A percentile compares a stretch with the other conserved stretches of the same genome.
These are phyloP conservation scores for Aristolochia californica DNA, from an alignment of 164 flowering plant species.

Conservation along the genomic window DNA sequence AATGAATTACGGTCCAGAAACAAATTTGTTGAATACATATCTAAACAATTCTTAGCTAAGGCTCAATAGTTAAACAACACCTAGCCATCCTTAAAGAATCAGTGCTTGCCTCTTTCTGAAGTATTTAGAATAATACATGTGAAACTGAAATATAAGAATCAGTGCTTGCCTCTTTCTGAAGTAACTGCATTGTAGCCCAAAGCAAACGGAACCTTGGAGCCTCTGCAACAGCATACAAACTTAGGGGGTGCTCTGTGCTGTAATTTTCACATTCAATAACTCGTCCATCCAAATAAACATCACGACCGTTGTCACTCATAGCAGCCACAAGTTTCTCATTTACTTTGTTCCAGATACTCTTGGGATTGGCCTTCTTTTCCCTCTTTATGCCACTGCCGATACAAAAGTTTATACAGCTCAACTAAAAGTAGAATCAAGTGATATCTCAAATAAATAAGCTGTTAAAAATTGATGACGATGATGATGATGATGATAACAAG, in stretches of 20 bases:
- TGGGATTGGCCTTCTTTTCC: conserved; percentile 24
- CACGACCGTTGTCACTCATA: conserved; percentile 34
- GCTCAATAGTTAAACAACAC: background rate
- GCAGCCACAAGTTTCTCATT: conserved; percentile 57
- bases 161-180: conserved; percentile 76
- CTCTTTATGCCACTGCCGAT: conserved; percentile 34
- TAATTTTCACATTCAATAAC: conserved; percentile 25
- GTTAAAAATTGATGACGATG: background rate
- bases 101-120: background rate
- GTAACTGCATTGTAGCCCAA: conserved; percentile 56
- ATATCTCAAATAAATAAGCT: conserved; percentile 2
- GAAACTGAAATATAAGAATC: conserved; percentile 12
- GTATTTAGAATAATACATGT: background rate
- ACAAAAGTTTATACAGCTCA: conserved; percentile 3
- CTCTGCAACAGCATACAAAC: conserved; percentile 62
- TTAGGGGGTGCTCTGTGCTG: conserved; percentile 33
- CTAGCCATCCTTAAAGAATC: background rate
- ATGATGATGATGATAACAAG: background rate
- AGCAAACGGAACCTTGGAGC: conserved; percentile 73
- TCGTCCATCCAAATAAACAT: conserved; percentile 21
- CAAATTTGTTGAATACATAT: background rate
- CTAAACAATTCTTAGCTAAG: background rate
- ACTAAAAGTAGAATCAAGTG: background rate
- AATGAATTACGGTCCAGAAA: background rate
- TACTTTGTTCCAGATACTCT: conserved; percentile 59